Evolutionary conservation across 805 yeast species (phyloP).

Genomic region (Hyphopichia homilentoma): DNA sequence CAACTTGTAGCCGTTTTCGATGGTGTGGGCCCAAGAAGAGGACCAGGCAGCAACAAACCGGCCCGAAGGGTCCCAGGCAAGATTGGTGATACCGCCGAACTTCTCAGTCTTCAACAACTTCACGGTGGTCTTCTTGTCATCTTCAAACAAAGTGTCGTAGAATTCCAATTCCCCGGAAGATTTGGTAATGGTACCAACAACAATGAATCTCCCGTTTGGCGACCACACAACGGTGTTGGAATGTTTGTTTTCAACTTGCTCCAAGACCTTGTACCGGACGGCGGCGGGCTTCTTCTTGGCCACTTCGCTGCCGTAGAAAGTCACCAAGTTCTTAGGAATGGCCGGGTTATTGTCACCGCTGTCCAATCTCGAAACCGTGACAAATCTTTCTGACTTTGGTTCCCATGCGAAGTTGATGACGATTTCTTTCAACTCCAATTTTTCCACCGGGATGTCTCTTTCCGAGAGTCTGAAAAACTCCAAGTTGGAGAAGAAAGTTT

Average conservation of each 20-base stretch:
- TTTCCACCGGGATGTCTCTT: conserved; percentile 91
- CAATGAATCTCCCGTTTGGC: conserved; percentile 87
- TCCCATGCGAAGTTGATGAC: conserved; percentile 93
- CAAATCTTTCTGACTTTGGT: conserved; percentile 85
- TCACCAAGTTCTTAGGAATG: conserved; percentile 59
- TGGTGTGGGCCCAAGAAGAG: conserved; percentile 74
- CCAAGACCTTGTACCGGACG: conserved; percentile 55
- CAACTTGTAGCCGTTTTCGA: conserved; percentile 88
- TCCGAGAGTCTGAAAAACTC: conserved; percentile 88
- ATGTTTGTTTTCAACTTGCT: conserved; percentile 56
- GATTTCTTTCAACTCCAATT: conserved; percentile 86
- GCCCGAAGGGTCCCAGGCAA: conserved; percentile 96
- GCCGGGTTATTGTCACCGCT: conserved; percentile 58
- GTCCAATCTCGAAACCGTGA: conserved; percentile 64
- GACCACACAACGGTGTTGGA: conserved; percentile 80
- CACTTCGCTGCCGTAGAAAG: conserved; percentile 79
- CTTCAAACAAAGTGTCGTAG: conserved; percentile 82
- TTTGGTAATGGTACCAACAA: conserved; percentile 45
- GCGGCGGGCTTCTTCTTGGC: conserved; percentile 47
- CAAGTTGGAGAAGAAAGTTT: conserved; percentile 84
- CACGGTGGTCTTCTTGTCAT: conserved; percentile 57
- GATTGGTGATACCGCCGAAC: conserved; percentile 73
- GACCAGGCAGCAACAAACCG: conserved; percentile 87
- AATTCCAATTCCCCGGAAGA: conserved; percentile 71
- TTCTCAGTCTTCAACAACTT: conserved; percentile 61